Base-by-base conservation (phyloP, 1,139 yeast species). In the Taphrina confusa region DNA sequence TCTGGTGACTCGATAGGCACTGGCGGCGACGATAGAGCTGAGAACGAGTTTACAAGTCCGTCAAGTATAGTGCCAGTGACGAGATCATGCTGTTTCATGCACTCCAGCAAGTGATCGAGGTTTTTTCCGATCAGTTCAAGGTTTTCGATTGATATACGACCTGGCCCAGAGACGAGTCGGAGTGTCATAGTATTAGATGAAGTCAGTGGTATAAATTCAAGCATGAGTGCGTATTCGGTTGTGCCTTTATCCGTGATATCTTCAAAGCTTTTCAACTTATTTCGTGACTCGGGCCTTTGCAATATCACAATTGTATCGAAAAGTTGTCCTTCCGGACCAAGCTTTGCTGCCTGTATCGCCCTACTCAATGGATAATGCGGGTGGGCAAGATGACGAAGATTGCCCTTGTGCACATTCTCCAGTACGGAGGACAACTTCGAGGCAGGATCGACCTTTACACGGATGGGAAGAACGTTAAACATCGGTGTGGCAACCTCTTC, bases 271-370 rank as follows among this genome's bases (percentile, higher is more conserved):
- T 22, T n/a, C n/a, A 28, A 27, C 16, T 14, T 25, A 11, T 30
- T 14, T 1, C 25, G 27, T 3, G 40, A 49, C 8, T 18, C 23
- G 5, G 45, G 40, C 16, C 54, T 36, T 36, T 65, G 67, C 12
- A 65, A 34, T 18, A 65, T 61, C 18, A 65, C 30, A 34, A 64
- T 49, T 3, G 66, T 62, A 56, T 65, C 67, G 30, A 65, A 65
- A 4, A 65, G 52, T 16, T 40, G 16, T 2, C 22, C 23, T 4
- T 45, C 59, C 4, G 36, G 22, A 14, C 11, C 33, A 12, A 33
- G 36, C 4, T 28, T 31, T 5, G 54, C 54, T 4, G 42, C 25
- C 12, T 42, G 30, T 9, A 40, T 11, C 42, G 51, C 25, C 36
- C 54, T 25, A 2, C 63, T 52, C 16, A 64, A 46, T 6, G 67